Evolutionary conservation across 768 basidiomycete genomes (phyloP).

Genomic region (Ramaria rubella): DNA sequence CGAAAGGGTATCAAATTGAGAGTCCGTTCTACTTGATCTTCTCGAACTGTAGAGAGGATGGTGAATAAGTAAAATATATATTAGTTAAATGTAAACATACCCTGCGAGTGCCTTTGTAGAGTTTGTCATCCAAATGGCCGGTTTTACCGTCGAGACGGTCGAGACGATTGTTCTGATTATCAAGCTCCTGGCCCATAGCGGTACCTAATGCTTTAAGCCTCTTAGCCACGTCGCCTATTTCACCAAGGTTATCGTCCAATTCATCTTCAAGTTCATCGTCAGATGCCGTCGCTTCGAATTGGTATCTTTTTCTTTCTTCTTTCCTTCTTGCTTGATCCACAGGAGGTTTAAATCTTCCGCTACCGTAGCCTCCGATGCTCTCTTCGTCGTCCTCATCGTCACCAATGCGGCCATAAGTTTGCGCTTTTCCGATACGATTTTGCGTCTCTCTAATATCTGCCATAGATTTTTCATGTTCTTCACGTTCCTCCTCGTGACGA

Average conservation of each 20-base stretch:
- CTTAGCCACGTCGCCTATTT: constrained; percentile 72
- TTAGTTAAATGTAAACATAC: constrained; percentile 35
- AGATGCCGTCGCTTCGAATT: constrained; percentile 84
- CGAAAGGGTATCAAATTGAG: background rate
- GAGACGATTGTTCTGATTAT: constrained; percentile 77
- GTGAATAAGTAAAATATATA: background rate
- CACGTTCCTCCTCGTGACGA: constrained; percentile 82
- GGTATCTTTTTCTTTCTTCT: constrained; percentile 75
- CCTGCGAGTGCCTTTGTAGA: constrained; percentile 77
- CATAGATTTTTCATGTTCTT: constrained; percentile 79
- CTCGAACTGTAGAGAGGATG: constrained; percentile 7
- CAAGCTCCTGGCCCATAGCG: constrained; percentile 84
- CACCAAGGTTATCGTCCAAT: constrained; percentile 84
- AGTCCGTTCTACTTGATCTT: background rate
- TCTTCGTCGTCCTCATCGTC: constrained; percentile 34
- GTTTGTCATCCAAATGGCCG: constrained; percentile 60
- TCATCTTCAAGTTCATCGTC: constrained; percentile 96
- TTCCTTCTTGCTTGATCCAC: constrained; percentile 50
- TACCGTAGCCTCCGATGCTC: constrained; percentile 31
- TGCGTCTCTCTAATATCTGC: constrained; percentile 82
- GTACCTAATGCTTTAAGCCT: constrained; percentile 70
- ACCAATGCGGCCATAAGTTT: constrained; percentile 47
- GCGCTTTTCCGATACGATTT: constrained; percentile 72
- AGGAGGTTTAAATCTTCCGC: constrained; percentile 39
- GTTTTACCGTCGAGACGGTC: constrained; percentile 75